phyloP scores from a whole-genome alignment of 345 rosid genomes.

The Stellera chamaejasme region DNA sequence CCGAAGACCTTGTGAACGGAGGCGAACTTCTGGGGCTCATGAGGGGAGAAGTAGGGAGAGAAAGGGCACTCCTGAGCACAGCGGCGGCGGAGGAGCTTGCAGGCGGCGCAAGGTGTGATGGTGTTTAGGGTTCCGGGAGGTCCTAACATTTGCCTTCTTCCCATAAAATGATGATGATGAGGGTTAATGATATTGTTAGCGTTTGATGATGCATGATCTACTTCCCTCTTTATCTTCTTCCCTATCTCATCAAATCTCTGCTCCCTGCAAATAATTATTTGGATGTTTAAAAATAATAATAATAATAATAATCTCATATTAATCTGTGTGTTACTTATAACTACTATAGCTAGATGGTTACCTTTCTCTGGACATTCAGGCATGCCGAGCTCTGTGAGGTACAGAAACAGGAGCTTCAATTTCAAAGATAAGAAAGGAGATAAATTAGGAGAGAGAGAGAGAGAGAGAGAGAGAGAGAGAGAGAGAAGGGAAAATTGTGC shows the following conservation, averaged over 20 bases:
- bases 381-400: slow-evolving; percentile 37
- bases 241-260: slow-evolving; percentile 67
- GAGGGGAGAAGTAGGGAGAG: slow-evolving; percentile 95
- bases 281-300: background rate
- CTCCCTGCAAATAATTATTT: slow-evolving; percentile 34
- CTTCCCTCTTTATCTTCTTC: slow-evolving; percentile 79
- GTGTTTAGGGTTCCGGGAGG: slow-evolving; percentile 81
- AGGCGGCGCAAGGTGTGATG: slow-evolving; percentile 95
- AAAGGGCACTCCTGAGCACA: slow-evolving; percentile 98
- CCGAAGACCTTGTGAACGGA: slow-evolving; percentile 95
- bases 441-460: slow-evolving; percentile 21
- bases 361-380: slow-evolving; percentile 99
- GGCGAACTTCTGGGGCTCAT: slow-evolving; percentile 91
- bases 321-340: background rate
- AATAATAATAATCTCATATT: background rate
- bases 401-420: background rate
- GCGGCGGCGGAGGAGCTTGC: slow-evolving; percentile 84
- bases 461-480: slow-evolving; percentile 11
- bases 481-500: slow-evolving; percentile 26
- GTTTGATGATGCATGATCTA: slow-evolving; percentile 34
- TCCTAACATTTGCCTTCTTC: slow-evolving; percentile 77
- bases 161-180: slow-evolving; percentile 25
- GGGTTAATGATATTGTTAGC: too few species aligned
- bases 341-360: slow-evolving; percentile 18
- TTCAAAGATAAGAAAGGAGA: slow-evolving; percentile 10